Evolutionary conservation across 805 yeast species (phyloP).

Genomic region (Myxozyma neotropica): DNA sequence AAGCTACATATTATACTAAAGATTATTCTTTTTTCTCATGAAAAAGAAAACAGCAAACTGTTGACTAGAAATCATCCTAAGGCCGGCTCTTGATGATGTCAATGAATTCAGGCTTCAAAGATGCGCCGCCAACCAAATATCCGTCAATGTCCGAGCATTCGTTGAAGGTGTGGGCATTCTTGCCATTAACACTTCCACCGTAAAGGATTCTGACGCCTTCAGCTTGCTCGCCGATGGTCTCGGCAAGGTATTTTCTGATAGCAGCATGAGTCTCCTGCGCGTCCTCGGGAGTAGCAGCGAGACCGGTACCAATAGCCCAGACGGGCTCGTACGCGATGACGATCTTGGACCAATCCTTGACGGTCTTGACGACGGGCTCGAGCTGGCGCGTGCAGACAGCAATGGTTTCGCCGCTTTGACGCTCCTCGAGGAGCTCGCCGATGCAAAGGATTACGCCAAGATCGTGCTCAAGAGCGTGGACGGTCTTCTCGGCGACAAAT

Average conservation of each 20-base stretch:
- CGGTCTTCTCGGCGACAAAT: constrained; percentile 89
- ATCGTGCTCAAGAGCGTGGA: constrained; percentile 89
- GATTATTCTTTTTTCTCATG: too few relatives aligned
- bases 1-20: too few relatives aligned
- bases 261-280: constrained; percentile 93
- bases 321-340: constrained; percentile 99
- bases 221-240: constrained; percentile 81
- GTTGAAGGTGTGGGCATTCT: constrained; percentile 86
- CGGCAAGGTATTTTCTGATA: constrained; percentile 80
- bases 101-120: constrained; percentile 95
- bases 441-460: constrained; percentile 91
- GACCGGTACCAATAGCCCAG: constrained; percentile 99
- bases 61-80: background rate
- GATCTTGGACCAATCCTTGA: constrained; percentile 85
- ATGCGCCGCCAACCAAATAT: constrained; percentile 99
- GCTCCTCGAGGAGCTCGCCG: constrained; percentile 81
- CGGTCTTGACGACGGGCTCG: constrained; percentile 78
- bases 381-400: constrained; percentile 87
- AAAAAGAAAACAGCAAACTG: background rate
- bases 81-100: constrained; percentile 70
- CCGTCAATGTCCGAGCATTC: constrained; percentile 95
- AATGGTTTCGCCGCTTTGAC: constrained; percentile 84
- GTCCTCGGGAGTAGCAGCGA: constrained; percentile 97
- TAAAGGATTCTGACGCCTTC: constrained; percentile 83
- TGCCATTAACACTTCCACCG: constrained; percentile 98